Evolutionary conservation across 2,329 filamentous ascomycete species (phyloP).

Genomic region (Penicillium sp.): DNA sequence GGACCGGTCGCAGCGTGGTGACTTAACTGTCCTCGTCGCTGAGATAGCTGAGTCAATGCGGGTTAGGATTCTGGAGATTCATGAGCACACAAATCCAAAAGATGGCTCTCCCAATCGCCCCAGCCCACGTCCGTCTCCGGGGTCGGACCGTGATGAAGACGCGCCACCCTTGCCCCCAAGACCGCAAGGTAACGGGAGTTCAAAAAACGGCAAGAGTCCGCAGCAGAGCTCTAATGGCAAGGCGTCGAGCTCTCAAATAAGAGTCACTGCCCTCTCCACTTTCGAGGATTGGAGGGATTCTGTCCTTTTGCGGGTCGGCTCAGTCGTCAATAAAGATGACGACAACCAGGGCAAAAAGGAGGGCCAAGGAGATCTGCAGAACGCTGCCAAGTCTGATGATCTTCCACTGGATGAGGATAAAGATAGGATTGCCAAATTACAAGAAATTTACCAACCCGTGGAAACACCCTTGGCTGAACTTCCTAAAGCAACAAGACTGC

Average conservation of each 20-base stretch:
- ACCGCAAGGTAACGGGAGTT: conserved; percentile 1
- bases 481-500: conserved; percentile 49
- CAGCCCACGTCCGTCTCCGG: background rate
- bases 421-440: conserved; percentile 27
- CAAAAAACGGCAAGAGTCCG: background rate
- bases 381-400: conserved; percentile 20
- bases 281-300: conserved; percentile 78
- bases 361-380: conserved; percentile 24
- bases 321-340: conserved; percentile 59
- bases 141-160: conserved; percentile 8
- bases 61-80: conserved; percentile 36
- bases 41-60: conserved; percentile 43
- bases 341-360: conserved; percentile 39
- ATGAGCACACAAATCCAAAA: conserved; percentile 26
- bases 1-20: conserved; percentile 41
- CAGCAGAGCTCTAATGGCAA: conserved; percentile 12
- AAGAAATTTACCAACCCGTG: conserved; percentile 55
- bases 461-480: conserved; percentile 54
- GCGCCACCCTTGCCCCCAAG: conserved; percentile 13
- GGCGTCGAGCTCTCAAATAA: conserved; percentile 49
- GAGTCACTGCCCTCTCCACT: conserved; percentile 60
- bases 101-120: background rate
- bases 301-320: conserved; percentile 67
- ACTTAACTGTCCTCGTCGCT: conserved; percentile 43
- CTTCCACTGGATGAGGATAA: conserved; percentile 25